Conservation (phyloP, 352 stramenopile genomes). For the Phytophthora kernoviae region DNA sequence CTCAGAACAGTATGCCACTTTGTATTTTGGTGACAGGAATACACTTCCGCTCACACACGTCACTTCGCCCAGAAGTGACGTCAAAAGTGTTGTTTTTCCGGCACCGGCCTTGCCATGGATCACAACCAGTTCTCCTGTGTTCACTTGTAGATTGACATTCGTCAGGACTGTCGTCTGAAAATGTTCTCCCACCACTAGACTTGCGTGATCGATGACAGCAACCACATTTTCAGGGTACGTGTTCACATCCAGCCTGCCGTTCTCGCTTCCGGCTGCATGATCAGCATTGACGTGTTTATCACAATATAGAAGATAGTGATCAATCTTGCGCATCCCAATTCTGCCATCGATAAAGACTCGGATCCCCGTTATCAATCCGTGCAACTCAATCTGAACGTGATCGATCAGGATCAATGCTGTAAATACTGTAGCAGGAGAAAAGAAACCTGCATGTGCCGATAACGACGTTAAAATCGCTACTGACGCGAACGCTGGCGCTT, state of each 20-base stretch:
- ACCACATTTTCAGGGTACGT: slow-evolving; percentile 26
- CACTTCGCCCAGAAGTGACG: slow-evolving; percentile 42
- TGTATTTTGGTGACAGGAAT: slow-evolving; percentile 31
- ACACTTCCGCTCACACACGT: slow-evolving; percentile 29
- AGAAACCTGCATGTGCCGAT: slow-evolving; percentile 24
- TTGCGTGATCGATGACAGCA: slow-evolving; percentile 26
- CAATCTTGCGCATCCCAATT: slow-evolving; percentile 28
- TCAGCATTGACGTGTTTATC: slow-evolving; percentile 13
- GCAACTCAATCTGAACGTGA: slow-evolving; percentile 37
- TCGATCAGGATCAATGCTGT: slow-evolving; percentile 43
- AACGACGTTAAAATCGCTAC: slow-evolving; percentile 42
- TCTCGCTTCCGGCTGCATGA: not conserved
- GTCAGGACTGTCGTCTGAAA: slow-evolving; percentile 35
- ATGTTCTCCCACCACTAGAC: slow-evolving; percentile 20
- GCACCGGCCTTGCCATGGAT: slow-evolving; percentile 42
- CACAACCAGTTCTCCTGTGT: slow-evolving; percentile 39
- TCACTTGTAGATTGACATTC: slow-evolving; percentile 35
- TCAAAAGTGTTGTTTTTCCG: slow-evolving; percentile 49
- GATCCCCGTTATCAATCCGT: slow-evolving; percentile 39
- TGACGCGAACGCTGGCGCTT: slow-evolving; percentile 37
- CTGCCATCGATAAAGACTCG: slow-evolving; percentile 33
- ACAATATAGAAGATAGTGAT: slow-evolving; percentile 28
- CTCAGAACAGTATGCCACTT: slow-evolving; percentile 81
- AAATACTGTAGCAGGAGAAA: slow-evolving; percentile 43
- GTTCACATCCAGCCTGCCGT: slow-evolving; percentile 1